Evolutionary conservation across 495 filamentous ascomycete species (phyloP).

Genomic region (Hypoxylon fuscum): DNA sequence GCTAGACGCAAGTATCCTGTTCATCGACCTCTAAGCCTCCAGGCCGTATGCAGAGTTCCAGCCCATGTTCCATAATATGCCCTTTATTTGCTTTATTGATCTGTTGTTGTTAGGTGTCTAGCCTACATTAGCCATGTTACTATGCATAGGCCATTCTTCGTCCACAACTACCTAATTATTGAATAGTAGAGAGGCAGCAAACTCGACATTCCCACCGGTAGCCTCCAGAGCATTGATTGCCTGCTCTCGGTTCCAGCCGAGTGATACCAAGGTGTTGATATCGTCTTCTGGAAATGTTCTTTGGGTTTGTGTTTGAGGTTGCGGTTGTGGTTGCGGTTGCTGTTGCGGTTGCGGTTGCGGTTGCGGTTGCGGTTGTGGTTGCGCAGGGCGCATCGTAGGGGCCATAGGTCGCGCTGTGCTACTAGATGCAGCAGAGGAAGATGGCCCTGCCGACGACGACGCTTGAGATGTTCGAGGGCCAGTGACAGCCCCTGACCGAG

Average conservation of each 20-base stretch:
- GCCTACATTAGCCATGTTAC: constrained; percentile 4
- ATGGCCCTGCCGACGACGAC: constrained; percentile 44
- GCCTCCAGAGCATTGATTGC: constrained; percentile 83
- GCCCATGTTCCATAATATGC: constrained; percentile 17
- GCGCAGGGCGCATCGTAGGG: constrained; percentile 48
- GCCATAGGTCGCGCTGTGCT: constrained; percentile 42
- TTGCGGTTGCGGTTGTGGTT: constrained; percentile 38
- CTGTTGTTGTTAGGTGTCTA: neutral
- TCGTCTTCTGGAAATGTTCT: constrained; percentile 64
- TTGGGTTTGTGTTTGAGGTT: constrained; percentile 36
- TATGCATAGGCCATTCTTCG: constrained; percentile 15
- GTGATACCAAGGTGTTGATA: constrained; percentile 75
- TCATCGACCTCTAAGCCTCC: constrained; percentile 25
- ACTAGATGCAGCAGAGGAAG: constrained; percentile 28
- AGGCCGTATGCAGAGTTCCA: constrained; percentile 23
- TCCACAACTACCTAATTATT: constrained; percentile 48
- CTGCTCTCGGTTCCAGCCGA: constrained; percentile 81
- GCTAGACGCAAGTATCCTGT: constrained; percentile 5
- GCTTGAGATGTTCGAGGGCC: constrained; percentile 59
- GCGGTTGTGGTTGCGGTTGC: constrained; percentile 44
- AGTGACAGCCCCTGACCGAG: constrained; percentile 81
- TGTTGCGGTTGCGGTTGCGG: constrained; percentile 39
- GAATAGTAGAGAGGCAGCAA: constrained; percentile 86
- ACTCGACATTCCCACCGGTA: constrained; percentile 84
- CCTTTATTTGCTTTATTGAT: constrained; percentile 25